Evolutionary conservation across 805 yeast genomes (phyloP).

Genomic region (Scheffersomyces amazonensis): DNA sequence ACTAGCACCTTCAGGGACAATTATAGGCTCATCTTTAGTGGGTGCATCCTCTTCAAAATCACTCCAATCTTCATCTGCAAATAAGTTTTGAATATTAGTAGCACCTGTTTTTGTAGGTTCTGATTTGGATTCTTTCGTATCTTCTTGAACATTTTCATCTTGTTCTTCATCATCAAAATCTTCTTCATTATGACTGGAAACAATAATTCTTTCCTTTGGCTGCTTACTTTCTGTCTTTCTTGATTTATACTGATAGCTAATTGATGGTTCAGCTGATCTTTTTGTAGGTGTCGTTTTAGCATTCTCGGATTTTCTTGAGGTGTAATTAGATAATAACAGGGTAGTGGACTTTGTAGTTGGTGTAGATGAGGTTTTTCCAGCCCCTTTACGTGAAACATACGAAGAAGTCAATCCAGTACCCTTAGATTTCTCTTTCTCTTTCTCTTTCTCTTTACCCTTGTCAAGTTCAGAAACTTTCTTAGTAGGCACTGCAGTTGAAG

Average conservation of each 20-base stretch:
- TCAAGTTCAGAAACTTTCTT: constrained; percentile 7
- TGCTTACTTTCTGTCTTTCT: constrained; percentile 27
- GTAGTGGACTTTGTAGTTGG: no score
- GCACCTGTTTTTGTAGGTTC: constrained; percentile 5
- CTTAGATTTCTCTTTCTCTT: constrained; percentile 1
- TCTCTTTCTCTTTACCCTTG: constrained; percentile 6
- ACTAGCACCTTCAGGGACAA: background rate
- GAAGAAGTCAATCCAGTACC: constrained; percentile 19
- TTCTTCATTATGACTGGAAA: constrained; percentile 16
- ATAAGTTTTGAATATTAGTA: constrained; percentile 28
- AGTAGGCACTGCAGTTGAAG: constrained; percentile 5
- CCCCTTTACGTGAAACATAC: constrained; percentile 30
- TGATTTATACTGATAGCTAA: constrained; percentile 31
- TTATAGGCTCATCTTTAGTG: constrained; percentile 10
- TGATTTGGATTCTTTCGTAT: constrained; percentile 3
- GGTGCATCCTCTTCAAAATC: constrained; percentile 10
- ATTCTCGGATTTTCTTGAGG: constrained; percentile 16
- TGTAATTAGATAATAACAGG: constrained; percentile 14
- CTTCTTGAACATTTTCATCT: background rate
- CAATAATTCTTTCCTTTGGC: constrained; percentile 36
- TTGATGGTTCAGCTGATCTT: constrained; percentile 11
- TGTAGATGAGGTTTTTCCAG: constrained; percentile 7
- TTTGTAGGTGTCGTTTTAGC: constrained; percentile 6
- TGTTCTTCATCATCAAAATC: constrained; percentile 9
- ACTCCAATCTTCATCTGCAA: constrained; percentile 21